Conservation (phyloP, 768 basidiomycete species). For the Nevesoporus exiguus region DNA sequence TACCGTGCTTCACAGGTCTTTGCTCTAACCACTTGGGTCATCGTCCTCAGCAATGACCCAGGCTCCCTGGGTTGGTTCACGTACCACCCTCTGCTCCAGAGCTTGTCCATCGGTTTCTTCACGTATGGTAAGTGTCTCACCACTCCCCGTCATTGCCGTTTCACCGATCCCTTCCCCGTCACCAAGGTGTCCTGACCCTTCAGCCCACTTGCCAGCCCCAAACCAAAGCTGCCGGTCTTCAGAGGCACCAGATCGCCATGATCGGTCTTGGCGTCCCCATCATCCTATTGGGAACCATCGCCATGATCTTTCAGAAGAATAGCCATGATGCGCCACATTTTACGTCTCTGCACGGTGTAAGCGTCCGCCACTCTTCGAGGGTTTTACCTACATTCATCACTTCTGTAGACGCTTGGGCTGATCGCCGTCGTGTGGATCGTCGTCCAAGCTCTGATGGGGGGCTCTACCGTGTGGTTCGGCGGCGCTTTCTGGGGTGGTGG, state of each 20-base stretch:
- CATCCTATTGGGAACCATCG: constrained; percentile 56
- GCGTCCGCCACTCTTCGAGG: constrained; percentile 16
- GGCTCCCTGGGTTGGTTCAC: constrained; percentile 55
- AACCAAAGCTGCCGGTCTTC: constrained; percentile 63
- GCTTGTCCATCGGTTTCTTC: constrained; percentile 51
- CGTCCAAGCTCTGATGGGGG: constrained; percentile 60
- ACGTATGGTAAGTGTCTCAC: constrained; percentile 51
- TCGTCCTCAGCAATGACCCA: constrained; percentile 46
- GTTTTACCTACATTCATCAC: not conserved
- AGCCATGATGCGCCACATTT: constrained; percentile 53
- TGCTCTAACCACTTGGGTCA: constrained; percentile 41
- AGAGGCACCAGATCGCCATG: constrained; percentile 65
- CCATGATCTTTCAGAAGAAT: constrained; percentile 62
- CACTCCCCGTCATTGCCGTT: not conserved
- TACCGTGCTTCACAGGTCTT: constrained; percentile 34
- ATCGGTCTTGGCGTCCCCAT: constrained; percentile 52
- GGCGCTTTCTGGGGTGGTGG: constrained; percentile 72
- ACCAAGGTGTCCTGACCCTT: constrained; percentile 67
- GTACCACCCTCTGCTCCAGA: constrained; percentile 63
- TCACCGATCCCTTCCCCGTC: not conserved
- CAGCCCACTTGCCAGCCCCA: constrained; percentile 68
- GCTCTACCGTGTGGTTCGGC: constrained; percentile 72
- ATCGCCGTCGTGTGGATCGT: constrained; percentile 58
- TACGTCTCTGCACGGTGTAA: constrained; percentile 72
- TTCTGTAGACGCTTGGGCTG: constrained; percentile 58